These are phyloP conservation scores for Mortierella hygrophila DNA, from an alignment of 192 early-diverging fungal genomes.

Conservation along the genomic window DNA sequence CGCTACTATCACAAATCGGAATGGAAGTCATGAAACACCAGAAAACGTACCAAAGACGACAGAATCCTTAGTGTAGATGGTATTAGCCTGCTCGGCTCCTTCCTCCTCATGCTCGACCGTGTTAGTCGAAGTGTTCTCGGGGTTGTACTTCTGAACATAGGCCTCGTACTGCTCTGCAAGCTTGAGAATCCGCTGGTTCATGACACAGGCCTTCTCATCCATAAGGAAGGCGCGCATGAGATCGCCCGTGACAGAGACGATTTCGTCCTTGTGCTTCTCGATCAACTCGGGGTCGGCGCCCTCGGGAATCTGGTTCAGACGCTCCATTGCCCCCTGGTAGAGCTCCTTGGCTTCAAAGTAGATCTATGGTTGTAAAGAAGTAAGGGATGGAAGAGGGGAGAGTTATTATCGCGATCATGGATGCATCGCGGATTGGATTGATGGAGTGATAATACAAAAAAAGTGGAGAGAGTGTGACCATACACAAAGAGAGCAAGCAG, in stretches of 20 bases:
- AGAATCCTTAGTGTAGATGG: conserved; percentile 55
- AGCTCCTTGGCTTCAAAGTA: conserved; percentile 69
- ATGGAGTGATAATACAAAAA: neutral
- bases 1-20: neutral
- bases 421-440: neutral
- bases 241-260: conserved; percentile 61
- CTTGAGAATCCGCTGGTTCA: conserved; percentile 70
- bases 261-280: conserved; percentile 62
- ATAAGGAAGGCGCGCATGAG: conserved; percentile 68
- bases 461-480: neutral
- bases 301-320: conserved; percentile 63
- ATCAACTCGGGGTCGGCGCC: conserved; percentile 62
- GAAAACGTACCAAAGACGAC: conserved; percentile 50
- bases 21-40: neutral
- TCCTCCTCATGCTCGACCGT: conserved; percentile 44
- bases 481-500: neutral
- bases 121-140: conserved; percentile 49
- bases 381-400: too few relatives aligned
- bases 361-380: conserved; percentile 9
- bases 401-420: neutral
- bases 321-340: conserved; percentile 65
- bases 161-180: conserved; percentile 71
- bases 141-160: conserved; percentile 54
- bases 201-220: conserved; percentile 72
- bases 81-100: conserved; percentile 45